Evolutionary conservation across 2,329 filamentous ascomycete species (phyloP), one percentile per base, ranked within the genome.

Genomic region (Ceratocystis lukuohia): DNA sequence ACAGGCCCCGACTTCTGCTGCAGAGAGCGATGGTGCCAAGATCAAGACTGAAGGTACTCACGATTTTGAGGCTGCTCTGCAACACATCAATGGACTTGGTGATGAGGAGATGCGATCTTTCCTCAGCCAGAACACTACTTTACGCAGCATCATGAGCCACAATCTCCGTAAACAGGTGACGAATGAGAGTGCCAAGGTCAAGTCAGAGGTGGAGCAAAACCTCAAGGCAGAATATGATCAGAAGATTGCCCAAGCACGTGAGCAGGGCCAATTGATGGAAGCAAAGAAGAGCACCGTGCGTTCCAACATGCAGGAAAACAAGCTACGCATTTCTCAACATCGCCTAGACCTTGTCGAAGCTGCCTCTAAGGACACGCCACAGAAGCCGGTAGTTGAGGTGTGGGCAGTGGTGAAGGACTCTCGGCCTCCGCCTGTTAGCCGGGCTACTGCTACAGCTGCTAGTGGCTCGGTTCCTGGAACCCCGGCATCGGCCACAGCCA

Each of bases 331-430:
- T 7, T 84, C 86, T 0, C 80, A 80, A 63, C 88, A 87, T 3
- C 95, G 94, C 77, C 77, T 95, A 41, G 82, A 83, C 1, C 84
- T 94, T 1, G 88, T 97, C 2, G 83, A 91, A 72, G 88, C 85
- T 61, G 92, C 93, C 12, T 91, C 88, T 0, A 82, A 81, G n/a
- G 88, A 96, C 61, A 96, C 92, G 0, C 93, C 93, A 0, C 81
- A 93, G 71, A 86, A 85, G 73, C 84, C 91, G 0, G 91, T 97
- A 3, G 83, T 79, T 8, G 91, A 96, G 75, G 92, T 96, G 0
- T 96, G 90, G 89, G 85, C 65, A 46, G 62, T 57, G 37, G 66
- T 65, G 20, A 67, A 69, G 66, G 63, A 67, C 28, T n/a, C 62
- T 2, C 59, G 62, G 64, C 62, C 70, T 46, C 68, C 71, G 30